Evolutionary conservation across 2,329 filamentous ascomycete species (phyloP), one percentile per base, ranked within the genome.

Genomic region (Exutisphaerella laricina): DNA sequence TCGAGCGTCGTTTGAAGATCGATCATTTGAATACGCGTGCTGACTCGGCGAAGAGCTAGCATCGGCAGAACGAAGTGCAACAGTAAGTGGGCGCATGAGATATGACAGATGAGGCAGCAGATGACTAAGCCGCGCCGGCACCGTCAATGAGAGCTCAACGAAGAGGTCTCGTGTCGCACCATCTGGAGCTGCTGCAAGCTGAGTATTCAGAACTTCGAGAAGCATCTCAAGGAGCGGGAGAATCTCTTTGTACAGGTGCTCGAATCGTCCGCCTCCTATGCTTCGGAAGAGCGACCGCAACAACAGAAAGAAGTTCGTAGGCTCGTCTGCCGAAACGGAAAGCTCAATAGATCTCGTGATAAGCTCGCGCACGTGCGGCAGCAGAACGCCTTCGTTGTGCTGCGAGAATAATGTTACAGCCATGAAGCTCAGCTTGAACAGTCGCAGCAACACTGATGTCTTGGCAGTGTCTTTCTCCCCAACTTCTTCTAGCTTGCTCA

Each of bases 361-460:
- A 51, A 99, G 94, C 62, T 94, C 94, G 41, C 94, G 89, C 38
- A 98, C 90, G 63, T 98, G 92, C 0, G 94, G 94, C 40, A 97
- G 73, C 10, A 99, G 73, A 2, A 99, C 88, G 61, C 92, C 85
- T 66, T 99, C 92, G 57, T 99, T 99, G 60, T 96, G 89, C 6
- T 79, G 76, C 0, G 88, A 88, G 64, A 98, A 99, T 1, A 99
- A 73, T 0, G 92, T 98, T 28, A 99, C 92, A 0, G 94, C 94
- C 92, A 99, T 98, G 65, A 98, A 98, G 1, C 90, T 94, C 38
- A 99, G 70, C 67, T 99, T 99, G 71, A 97, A 99, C 39, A 99
- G 79, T 42, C 94, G 79, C 38, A 99, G 70, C 23, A 99, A 70
- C 35, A 98, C 95, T 4, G 88, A 90, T 0, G 92, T 90, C 65